These are phyloP conservation scores for Wallacemonas sp. DNA, from an alignment of 208 protist species.

Conservation along the genomic window DNA sequence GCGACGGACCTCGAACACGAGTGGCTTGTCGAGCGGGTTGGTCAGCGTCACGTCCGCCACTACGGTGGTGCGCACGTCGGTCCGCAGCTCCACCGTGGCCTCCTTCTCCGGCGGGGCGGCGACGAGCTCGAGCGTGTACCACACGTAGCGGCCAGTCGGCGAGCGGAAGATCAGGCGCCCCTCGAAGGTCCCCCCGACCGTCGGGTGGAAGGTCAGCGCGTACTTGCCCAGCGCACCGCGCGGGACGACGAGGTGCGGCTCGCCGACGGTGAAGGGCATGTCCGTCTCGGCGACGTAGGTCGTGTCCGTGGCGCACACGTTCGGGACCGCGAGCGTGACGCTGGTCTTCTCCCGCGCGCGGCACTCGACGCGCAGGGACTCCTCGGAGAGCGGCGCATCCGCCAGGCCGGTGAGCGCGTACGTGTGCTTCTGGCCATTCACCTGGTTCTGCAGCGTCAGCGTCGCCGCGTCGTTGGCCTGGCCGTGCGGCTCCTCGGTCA, in stretches of 20 bases:
- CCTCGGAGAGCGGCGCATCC: conserved; percentile 90
- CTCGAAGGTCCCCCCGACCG: conserved; percentile 76
- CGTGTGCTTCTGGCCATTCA: conserved; percentile 82
- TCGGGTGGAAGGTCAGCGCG: conserved; percentile 69
- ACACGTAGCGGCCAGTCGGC: conserved; percentile 78
- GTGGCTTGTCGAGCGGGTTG: conserved; percentile 78
- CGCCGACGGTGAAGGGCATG: conserved; percentile 79
- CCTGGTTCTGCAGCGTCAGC: conserved; percentile 84
- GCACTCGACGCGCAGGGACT: conserved; percentile 78
- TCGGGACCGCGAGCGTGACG: conserved; percentile 72
- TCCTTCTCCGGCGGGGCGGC: conserved; percentile 88
- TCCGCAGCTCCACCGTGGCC: conserved; percentile 72
- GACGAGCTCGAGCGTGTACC: conserved; percentile 89
- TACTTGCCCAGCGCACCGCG: conserved; percentile 66
- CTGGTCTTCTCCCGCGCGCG: conserved; percentile 62
- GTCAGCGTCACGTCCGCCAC: conserved; percentile 84
- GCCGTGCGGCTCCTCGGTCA: conserved; percentile 41
- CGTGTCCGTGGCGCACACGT: conserved; percentile 64
- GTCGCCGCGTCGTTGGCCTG: conserved; percentile 38
- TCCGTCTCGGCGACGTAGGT: conserved; percentile 87
- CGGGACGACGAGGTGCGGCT: conserved; percentile 56
- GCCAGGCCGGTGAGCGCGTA: conserved; percentile 86
- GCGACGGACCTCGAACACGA: conserved; percentile 78
- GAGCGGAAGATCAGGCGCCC: conserved; percentile 86
- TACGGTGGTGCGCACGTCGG: conserved; percentile 81